A percentile compares a stretch with the other conserved stretches of the same genome.
Evolutionary conservation across 805 yeast genomes (phyloP).

Genomic region (Yamadazyma sp.): DNA sequence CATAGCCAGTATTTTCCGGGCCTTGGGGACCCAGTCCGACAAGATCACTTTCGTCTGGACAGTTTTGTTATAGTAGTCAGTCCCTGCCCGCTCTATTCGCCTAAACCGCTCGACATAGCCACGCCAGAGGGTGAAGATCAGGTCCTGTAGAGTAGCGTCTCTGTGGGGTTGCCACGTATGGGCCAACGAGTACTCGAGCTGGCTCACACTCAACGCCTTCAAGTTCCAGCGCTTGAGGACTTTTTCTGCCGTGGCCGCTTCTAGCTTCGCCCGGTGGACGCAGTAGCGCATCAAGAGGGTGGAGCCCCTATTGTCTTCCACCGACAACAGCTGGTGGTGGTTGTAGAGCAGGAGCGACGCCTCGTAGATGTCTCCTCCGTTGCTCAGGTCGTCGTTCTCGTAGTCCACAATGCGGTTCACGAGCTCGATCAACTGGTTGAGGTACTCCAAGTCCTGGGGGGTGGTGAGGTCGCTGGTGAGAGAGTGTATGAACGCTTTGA

Average conservation of each 20-base stretch:
- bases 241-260: constrained; percentile 1
- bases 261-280: constrained; percentile 16
- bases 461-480: constrained; percentile 8
- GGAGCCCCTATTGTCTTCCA: constrained; percentile 6
- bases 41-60: constrained; percentile 10
- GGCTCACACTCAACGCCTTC: constrained; percentile 14
- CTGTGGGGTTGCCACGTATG: constrained; percentile 11
- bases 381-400: constrained; percentile 23
- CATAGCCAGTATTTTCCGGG: not conserved
- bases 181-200: constrained; percentile 15
- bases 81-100: constrained; percentile 7
- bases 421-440: constrained; percentile 12
- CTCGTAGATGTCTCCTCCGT: constrained; percentile 18
- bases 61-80: constrained; percentile 12
- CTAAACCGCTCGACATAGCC: not conserved
- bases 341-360: constrained; percentile 23
- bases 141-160: not conserved
- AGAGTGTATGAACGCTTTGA: constrained; percentile 7
- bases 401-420: constrained; percentile 28
- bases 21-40: constrained; percentile 8
- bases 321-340: constrained; percentile 23
- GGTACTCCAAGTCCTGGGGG: constrained; percentile 11
- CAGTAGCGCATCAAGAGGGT: constrained; percentile 35
- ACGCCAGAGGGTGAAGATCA: constrained; percentile 18
- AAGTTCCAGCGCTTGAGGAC: constrained; percentile 25